Conservation (phyloP, 2,329 filamentous ascomycete species). For the Alternaria brassicicola region DNA sequence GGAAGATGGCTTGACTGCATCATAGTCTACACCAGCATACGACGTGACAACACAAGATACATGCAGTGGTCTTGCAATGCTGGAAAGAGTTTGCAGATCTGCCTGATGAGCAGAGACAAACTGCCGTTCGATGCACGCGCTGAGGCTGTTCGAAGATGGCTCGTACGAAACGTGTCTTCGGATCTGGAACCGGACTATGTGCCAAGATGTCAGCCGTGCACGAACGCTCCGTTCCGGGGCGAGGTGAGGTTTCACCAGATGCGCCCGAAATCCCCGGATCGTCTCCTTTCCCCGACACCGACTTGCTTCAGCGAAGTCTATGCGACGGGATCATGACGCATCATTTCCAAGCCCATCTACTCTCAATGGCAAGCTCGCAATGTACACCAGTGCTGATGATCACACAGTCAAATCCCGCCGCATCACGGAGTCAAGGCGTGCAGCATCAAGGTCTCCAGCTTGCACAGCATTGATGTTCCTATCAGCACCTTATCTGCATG, state of each 20-base stretch:
- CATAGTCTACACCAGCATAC: background rate
- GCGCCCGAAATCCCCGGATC: background rate
- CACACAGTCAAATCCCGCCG: background rate
- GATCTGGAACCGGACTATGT: background rate
- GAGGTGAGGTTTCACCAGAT: background rate
- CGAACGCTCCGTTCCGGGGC: background rate
- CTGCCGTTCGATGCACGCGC: background rate
- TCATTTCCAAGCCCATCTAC: background rate
- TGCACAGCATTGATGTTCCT: background rate
- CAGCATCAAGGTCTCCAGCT: background rate
- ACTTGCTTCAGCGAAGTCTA: background rate
- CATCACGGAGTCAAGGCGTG: background rate
- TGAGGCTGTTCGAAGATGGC: background rate
- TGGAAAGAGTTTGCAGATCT: background rate
- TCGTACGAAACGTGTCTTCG: background rate
- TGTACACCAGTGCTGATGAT: background rate
- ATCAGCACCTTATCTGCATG: background rate
- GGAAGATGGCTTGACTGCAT: background rate
- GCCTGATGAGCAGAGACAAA: background rate
- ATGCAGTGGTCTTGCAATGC: background rate
- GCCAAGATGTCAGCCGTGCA: background rate
- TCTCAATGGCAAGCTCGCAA: background rate
- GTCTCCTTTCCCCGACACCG: background rate
- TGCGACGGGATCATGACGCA: background rate
- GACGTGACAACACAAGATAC: background rate